Conservation (phyloP, 768 basidiomycete genomes). For the Mycena venus region DNA sequence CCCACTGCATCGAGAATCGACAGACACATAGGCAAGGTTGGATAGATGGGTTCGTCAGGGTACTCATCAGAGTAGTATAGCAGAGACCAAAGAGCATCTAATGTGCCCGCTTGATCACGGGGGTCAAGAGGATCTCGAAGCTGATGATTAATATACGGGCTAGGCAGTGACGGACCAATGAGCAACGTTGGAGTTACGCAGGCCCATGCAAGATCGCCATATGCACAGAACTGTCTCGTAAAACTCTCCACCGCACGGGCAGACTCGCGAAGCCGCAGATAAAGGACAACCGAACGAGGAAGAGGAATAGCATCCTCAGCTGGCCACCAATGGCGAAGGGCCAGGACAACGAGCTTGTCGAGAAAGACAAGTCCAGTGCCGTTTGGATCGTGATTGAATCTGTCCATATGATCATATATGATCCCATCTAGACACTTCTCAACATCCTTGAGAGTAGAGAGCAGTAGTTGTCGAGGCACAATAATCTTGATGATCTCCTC, state of each 20-base stretch:
- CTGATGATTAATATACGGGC: too few species aligned
- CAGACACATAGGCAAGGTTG: neutral
- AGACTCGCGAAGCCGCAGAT: neutral
- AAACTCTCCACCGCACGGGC: neutral
- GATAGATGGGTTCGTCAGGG: neutral
- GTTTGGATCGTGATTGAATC: neutral
- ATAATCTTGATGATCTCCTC: neutral
- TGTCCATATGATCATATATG: constrained; percentile 3
- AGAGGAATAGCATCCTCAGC: neutral
- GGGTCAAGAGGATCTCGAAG: too few species aligned
- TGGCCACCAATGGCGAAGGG: neutral
- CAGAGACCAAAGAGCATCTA: neutral
- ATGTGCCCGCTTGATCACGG: neutral
- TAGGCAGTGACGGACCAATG: neutral
- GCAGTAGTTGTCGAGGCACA: neutral
- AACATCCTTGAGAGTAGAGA: too few species aligned
- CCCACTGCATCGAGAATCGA: neutral
- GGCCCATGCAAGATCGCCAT: neutral
- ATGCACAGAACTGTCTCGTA: neutral
- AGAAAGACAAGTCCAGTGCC: neutral
- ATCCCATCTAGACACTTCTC: neutral
- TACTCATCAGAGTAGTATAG: neutral
- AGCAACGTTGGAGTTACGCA: neutral
- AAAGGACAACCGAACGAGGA: neutral
- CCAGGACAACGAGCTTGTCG: neutral